Evolutionary conservation across 371 early-diverging fungal species (phyloP), one percentile per base, ranked within the genome.

Genomic region (Mucor plumbeus): DNA sequence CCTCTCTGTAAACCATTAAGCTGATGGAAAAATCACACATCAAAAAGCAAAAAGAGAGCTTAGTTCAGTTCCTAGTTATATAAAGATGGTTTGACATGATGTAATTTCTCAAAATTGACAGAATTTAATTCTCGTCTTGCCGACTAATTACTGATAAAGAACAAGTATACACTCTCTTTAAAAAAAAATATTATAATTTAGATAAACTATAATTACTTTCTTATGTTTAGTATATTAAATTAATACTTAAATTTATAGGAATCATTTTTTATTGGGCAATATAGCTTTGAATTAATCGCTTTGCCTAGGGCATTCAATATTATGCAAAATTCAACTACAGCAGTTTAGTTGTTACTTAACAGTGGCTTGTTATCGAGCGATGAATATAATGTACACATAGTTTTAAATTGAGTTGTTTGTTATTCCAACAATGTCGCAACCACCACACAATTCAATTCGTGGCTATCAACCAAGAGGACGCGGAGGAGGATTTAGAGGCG

Each of bases 401-500:
- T 44, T 44, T 44, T 17, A 44, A 44, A 44, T 17, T 0, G 44
- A n/a, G 44, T 8, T 17, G 17, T 7, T 44, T 44, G 44, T n/a
- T 44, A 15, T 50, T 9, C 50, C 26, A 50, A 48, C 17, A 31
- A 54, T 55, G 55, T 55, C 33, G 15, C 55, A 55, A 35, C 10
- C 53, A 53, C 31, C 53, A 26, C 55, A 55, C 3, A 11, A 55
- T 33, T 33, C 55, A 55, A 35, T n/a, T 44, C n/a, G 17, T 14
- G 44, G 44, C 14, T n/a, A 44, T n/a, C 55, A 34, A 3, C 7
- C 55, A 31, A 55, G 69, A 53, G 59, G 62, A 26, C 53, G 59
- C 10, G 63, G 69, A 50, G 40, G 50, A n/a, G 59, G 67, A 26
- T 50, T 21, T 3, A 62, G 70, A 31, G 62, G 69, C 4, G 65